A percentile compares a stretch with the other conserved stretches of the same genome.
phyloP scores from a whole-genome alignment of 129 eudicot species.

The Ambrosia artemisiifolia region DNA sequence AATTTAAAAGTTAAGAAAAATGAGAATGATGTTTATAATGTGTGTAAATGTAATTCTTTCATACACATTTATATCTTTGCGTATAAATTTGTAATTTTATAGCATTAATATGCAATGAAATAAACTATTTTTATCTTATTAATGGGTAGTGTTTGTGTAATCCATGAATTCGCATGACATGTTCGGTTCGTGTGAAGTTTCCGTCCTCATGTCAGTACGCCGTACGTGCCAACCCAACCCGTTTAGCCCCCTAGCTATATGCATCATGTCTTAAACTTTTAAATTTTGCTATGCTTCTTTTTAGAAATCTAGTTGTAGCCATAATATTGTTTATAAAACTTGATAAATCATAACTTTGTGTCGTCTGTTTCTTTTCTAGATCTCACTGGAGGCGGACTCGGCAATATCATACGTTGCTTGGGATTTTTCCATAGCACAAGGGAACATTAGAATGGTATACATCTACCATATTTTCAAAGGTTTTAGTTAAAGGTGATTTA shows the following conservation, averaged over 20 bases:
- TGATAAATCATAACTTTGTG: neutral
- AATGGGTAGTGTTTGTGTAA: neutral
- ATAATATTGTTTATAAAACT: neutral
- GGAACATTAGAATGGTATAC: slow-evolving; percentile 63
- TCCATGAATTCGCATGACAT: neutral
- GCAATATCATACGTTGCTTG: slow-evolving; percentile 84
- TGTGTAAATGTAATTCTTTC: neutral
- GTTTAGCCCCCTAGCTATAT: neutral
- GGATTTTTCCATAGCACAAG: slow-evolving; percentile 82
- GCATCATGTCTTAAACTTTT: neutral
- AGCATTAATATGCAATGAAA: neutral
- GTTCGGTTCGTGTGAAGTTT: neutral
- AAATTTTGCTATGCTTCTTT: neutral
- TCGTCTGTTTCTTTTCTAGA: slow-evolving; percentile 33
- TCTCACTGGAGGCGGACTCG: slow-evolving; percentile 62
- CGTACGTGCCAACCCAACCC: neutral
- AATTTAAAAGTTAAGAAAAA: no score
- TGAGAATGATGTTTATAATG: no score
- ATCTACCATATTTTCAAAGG: neutral
- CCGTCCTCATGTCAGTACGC: no score
- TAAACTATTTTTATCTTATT: neutral
- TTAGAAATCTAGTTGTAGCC: neutral
- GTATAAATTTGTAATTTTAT: neutral
- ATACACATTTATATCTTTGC: neutral
- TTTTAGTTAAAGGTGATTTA: neutral